Base-by-base conservation (phyloP, 1,139 yeast species). In the Candida dubliniensis region DNA sequence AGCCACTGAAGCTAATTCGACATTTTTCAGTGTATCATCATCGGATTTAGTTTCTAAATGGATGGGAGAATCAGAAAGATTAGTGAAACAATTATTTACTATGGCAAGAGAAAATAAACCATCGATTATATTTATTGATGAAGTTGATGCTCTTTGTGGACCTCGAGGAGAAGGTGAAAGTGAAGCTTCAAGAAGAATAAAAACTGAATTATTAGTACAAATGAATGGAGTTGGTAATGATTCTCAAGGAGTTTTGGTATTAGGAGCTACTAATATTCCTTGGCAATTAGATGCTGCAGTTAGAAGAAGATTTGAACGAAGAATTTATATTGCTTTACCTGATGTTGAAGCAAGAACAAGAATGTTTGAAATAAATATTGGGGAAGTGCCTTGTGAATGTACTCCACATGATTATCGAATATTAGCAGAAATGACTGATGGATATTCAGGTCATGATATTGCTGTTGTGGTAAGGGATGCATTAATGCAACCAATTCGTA, bases 171-270 rank as follows among this genome's bases (percentile, higher is more conserved):
- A 93, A 61, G 97, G 97, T 24, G 99, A 93, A 62, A 84, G 95
- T 55, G 99, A 95, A 65, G 99, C 99, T 0, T 83, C 91, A 40
- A 79, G 99, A 61, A 82, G 99, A 70, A 91, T 95, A 59, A 93
- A 95, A 64, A 95, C 99, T 0, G 99, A 95, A 63, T 74, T 95
- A 45, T 76, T 95, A 58, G 98, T 95, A 8, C 99, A 95, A 63
- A 95, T 95, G 99, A 93, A 93, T 63, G 99, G 99, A 56, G 99
- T 95, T 6, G 99, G 99, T 11, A 91, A 89, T 61, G 99, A 95
- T 62, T 73, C 96, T 1, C 77, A 78, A 41, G 99, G 99, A 8
- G 98, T 95, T 2, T 72, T 95, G 36, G 99, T 95, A 0, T 73
- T 95, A 42, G 99, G 99, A 24, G 99, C 99, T 1, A 95, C 99